Evolutionary conservation across 179 eudicot species (phyloP).

Genomic region (Beta lomatogona): DNA sequence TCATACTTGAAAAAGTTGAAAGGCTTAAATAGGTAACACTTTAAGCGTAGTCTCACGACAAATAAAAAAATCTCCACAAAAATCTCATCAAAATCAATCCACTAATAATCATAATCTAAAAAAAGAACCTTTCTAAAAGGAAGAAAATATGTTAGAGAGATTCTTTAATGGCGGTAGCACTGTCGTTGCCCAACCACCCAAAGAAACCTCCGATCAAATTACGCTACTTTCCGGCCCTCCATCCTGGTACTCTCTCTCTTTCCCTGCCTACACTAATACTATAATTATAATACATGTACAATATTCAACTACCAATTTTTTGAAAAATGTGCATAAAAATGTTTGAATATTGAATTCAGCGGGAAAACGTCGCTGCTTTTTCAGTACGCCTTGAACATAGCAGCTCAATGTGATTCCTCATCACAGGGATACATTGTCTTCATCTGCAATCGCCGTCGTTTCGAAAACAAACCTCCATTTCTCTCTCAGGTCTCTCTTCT

Average conservation of each 20-base stretch:
- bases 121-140: no score
- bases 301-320: no score
- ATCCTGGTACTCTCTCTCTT: conserved; percentile 34
- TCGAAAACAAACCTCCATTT: conserved; percentile 52
- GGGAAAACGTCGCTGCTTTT: conserved; percentile 76
- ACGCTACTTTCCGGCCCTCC: conserved; percentile 66
- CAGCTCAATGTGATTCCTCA: conserved; percentile 12
- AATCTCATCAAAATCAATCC: no score
- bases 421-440: conserved; percentile 38
- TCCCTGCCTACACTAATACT: background rate
- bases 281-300: background rate
- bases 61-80: no score
- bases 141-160: conserved; percentile 28
- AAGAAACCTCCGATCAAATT: conserved; percentile 20
- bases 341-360: conserved; percentile 31
- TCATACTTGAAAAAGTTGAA: no score
- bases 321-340: background rate
- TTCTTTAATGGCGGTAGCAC: conserved; percentile 28
- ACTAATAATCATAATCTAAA: no score
- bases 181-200: background rate
- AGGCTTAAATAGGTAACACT: no score
- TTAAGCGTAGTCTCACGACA: no score
- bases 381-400: conserved; percentile 62
- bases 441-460: conserved; percentile 49
- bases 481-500: conserved; percentile 47